Conservation (phyloP, 2,329 filamentous ascomycete species). For the Knufia fluminis region DNA sequence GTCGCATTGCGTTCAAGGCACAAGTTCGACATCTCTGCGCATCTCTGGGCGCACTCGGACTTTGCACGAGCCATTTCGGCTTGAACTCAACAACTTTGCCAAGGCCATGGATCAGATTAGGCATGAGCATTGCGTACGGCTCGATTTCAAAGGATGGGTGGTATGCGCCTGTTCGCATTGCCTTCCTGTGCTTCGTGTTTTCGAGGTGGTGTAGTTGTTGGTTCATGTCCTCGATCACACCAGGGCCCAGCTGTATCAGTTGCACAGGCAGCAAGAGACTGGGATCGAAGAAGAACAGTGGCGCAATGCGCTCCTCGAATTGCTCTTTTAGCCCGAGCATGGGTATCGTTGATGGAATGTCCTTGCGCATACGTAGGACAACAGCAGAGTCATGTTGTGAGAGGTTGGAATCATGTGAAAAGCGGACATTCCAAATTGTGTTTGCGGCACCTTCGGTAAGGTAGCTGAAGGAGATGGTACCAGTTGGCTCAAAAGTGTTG, state of each 20-base stretch:
- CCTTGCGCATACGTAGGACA: slow-evolving; percentile 51
- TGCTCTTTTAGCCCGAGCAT: slow-evolving; percentile 19
- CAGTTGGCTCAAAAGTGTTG: background rate
- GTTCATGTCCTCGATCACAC: slow-evolving; percentile 41
- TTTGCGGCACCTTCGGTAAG: slow-evolving; percentile 67
- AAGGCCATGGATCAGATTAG: slow-evolving; percentile 55
- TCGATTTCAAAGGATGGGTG: slow-evolving; percentile 45
- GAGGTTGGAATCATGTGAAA: slow-evolving; percentile 24
- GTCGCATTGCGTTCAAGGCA: slow-evolving; percentile 47
- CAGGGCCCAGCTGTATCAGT: slow-evolving; percentile 44
- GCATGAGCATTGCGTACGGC: slow-evolving; percentile 57
- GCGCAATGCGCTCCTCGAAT: slow-evolving; percentile 45
- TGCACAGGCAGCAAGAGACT: slow-evolving; percentile 26
- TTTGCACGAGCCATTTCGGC: slow-evolving; percentile 75
- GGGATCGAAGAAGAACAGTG: slow-evolving; percentile 44
- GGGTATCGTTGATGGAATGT: slow-evolving; percentile 41
- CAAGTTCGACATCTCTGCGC: slow-evolving; percentile 66
- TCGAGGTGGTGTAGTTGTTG: slow-evolving; percentile 36
- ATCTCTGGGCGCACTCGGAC: slow-evolving; percentile 55
- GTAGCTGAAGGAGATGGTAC: slow-evolving; percentile 27
- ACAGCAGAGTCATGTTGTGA: slow-evolving; percentile 13
- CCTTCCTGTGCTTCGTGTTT: background rate
- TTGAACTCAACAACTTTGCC: slow-evolving; percentile 61
- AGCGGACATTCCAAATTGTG: slow-evolving; percentile 45
- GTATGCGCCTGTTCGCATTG: slow-evolving; percentile 42